phyloP scores from a whole-genome alignment of 441 rosid species.

The Syzygium malaccense region DNA sequence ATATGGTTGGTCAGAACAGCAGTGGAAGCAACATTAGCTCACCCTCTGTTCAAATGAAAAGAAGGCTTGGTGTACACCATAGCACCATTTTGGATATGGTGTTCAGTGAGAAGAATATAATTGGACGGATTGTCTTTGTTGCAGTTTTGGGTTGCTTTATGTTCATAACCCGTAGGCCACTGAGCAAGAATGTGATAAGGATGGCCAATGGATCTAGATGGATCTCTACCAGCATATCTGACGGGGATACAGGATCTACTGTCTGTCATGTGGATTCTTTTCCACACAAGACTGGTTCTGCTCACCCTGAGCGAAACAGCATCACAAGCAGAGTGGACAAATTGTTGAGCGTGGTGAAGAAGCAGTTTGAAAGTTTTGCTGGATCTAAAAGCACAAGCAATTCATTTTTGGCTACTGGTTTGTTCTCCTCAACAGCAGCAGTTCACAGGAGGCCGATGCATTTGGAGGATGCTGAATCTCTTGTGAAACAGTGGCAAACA shows the following conservation, averaged over 20 bases:
- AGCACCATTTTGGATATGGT: conserved; percentile 42
- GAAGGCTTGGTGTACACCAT: conserved; percentile 42
- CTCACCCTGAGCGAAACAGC: conserved; percentile 29
- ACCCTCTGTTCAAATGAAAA: conserved; percentile 55
- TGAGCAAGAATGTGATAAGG: conserved; percentile 27
- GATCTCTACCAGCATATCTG: conserved; percentile 20
- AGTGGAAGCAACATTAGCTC: conserved; percentile 33
- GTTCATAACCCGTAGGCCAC: conserved; percentile 40
- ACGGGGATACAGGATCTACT: conserved; percentile 26
- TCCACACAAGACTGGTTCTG: conserved; percentile 21
- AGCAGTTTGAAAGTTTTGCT: conserved; percentile 25
- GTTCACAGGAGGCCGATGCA: conserved; percentile 56
- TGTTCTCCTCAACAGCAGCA: conserved; percentile 26
- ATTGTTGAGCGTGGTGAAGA: conserved; percentile 34
- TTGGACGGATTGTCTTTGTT: conserved; percentile 37
- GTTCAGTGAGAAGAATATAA: conserved; percentile 30
- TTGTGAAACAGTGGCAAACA: conserved; percentile 86
- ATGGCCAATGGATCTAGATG: conserved; percentile 26
- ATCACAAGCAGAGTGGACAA: conserved; percentile 34
- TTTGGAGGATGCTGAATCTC: conserved; percentile 78
- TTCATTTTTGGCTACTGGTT: conserved; percentile 31
- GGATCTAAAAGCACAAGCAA: conserved; percentile 24
- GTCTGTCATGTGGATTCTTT: conserved; percentile 26
- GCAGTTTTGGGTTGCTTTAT: conserved; percentile 50
- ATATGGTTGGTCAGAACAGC: conserved; percentile 27